Evolutionary conservation across 2,329 filamentous ascomycete species (phyloP).

Genomic region (Clarireedia hainanense): DNA sequence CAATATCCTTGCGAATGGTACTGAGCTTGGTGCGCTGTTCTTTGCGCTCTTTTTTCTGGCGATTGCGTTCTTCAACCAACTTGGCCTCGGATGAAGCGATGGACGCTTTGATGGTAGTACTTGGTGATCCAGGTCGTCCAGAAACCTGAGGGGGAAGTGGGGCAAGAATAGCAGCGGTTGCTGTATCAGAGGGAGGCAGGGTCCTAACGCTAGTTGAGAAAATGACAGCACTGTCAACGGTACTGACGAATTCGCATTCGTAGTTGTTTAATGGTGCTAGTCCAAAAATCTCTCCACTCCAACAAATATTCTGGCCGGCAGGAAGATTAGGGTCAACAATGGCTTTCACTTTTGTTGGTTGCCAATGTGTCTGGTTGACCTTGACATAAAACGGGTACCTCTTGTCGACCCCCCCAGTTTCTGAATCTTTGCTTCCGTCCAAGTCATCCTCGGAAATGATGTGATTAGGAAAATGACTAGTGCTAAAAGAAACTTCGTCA

Average conservation of each 20-base stretch:
- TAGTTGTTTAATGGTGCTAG: conserved; percentile 68
- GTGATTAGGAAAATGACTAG: conserved; percentile 52
- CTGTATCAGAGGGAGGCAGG: conserved; percentile 19
- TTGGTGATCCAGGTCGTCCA: conserved; percentile 66
- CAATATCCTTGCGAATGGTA: conserved; percentile 64
- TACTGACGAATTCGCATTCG: conserved; percentile 69
- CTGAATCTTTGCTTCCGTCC: conserved; percentile 27
- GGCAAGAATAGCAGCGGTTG: conserved; percentile 26
- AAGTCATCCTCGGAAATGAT: conserved; percentile 26
- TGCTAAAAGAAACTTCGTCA: conserved; percentile 70
- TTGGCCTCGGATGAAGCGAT: conserved; percentile 65
- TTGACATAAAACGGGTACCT: conserved; percentile 72
- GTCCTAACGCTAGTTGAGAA: conserved; percentile 60
- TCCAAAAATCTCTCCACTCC: conserved; percentile 65
- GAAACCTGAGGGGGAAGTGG: conserved; percentile 45
- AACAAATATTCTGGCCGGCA: conserved; percentile 44
- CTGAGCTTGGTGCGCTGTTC: conserved; percentile 66
- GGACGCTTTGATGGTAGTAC: conserved; percentile 68
- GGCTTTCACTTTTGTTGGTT: conserved; percentile 62
- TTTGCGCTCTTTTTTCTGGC: conserved; percentile 63
- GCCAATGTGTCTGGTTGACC: conserved; percentile 74
- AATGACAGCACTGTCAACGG: conserved; percentile 54
- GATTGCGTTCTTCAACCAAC: conserved; percentile 59
- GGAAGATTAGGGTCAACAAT: conserved; percentile 31
- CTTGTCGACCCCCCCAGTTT: conserved; percentile 47